phyloP scores from a whole-genome alignment of 352 stramenopile genomes.

The Phytophthora multivora region DNA sequence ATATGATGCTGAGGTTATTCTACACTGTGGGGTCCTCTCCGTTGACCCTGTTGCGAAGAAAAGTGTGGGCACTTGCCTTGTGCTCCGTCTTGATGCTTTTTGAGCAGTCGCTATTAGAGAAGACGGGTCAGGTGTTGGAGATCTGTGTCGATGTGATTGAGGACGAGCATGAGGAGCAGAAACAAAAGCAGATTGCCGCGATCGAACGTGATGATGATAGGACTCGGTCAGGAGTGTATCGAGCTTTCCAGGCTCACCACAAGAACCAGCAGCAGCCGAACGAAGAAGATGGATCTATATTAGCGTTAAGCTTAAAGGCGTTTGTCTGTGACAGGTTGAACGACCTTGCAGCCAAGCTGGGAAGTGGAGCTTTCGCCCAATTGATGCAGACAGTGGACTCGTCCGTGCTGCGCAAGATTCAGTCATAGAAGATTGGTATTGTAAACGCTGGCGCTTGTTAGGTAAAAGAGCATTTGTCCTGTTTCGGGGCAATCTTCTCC shows the following conservation, averaged over 20 bases:
- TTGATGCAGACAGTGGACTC: conserved; percentile 63
- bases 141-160: conserved; percentile 71
- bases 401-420: conserved; percentile 60
- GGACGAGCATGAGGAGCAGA: conserved; percentile 52
- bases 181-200: conserved; percentile 17
- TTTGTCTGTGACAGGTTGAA: conserved; percentile 48
- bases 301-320: conserved; percentile 47
- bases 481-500: not conserved
- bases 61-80: conserved; percentile 72
- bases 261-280: conserved; percentile 30
- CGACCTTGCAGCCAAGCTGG: conserved; percentile 48
- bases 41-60: conserved; percentile 58
- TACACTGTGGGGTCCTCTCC: conserved; percentile 70
- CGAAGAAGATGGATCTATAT: conserved; percentile 45
- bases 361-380: conserved; percentile 46
- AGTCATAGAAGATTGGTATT: conserved; percentile 32
- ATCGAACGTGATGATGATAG: conserved; percentile 14
- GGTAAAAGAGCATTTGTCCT: no score
- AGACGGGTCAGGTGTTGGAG: conserved; percentile 71
- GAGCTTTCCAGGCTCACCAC: conserved; percentile 52
- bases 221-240: conserved; percentile 44
- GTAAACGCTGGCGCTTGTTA: no score
- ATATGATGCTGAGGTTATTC: conserved; percentile 75
- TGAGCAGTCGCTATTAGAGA: conserved; percentile 51
- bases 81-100: conserved; percentile 47